A percentile compares a stretch with the other conserved stretches of the same genome.
These are phyloP conservation scores for Colletotrichum magnum DNA, from an alignment of 2,329 filamentous ascomycete genomes.

Conservation along the genomic window DNA sequence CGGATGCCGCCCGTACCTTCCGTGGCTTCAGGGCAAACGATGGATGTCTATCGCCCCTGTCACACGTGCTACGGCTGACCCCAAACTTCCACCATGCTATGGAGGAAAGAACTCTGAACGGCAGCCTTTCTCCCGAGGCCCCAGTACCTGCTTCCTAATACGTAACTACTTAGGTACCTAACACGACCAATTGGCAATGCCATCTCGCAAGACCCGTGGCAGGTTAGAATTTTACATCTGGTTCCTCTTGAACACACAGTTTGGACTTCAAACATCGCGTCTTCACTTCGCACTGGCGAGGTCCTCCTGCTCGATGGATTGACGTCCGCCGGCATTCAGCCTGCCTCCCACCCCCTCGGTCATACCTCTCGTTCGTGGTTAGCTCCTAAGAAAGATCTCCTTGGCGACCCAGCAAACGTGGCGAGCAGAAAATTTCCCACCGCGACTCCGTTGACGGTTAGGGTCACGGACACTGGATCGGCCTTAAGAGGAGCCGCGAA, in stretches of 20 bases:
- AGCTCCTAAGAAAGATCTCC: conserved; percentile 1
- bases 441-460: neutral
- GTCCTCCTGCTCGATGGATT: neutral
- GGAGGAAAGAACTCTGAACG: no score
- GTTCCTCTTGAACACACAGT: neutral
- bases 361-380: conserved; percentile 11
- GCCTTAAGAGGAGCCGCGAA: conserved; percentile 30
- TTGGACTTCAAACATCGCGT: neutral
- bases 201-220: no score
- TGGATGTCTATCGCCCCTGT: no score
- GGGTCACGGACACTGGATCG: conserved; percentile 18
- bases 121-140: no score
- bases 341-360: conserved; percentile 5
- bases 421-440: conserved; percentile 29
- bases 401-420: conserved; percentile 19
- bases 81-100: no score
- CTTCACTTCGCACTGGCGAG: conserved; percentile 11
- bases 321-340: neutral
- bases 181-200: no score
- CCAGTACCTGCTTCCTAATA: no score
- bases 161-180: no score
- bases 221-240: no score
- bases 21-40: no score
- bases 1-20: no score
- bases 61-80: no score